Percentiles rank a stretch among this genome's conserved stretches.
These are phyloP conservation scores for Metrosideros polymorpha DNA, from an alignment of 441 rosid genomes.

Conservation along the genomic window DNA sequence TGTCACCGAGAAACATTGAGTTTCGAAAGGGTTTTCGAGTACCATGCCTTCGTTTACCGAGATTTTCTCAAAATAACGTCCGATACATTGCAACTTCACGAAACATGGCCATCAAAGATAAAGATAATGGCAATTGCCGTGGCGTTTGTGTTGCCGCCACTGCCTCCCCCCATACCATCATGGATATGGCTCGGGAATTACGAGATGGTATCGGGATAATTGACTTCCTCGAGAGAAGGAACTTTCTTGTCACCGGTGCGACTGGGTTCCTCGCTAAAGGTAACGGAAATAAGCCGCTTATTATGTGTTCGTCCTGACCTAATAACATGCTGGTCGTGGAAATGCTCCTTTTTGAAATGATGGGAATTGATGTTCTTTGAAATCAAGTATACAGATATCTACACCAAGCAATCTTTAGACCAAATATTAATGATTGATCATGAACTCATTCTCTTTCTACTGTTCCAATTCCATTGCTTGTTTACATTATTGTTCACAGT, in stretches of 20 bases:
- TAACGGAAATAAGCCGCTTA: neutral
- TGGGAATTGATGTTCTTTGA: neutral
- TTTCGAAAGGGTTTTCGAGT: too few relatives aligned
- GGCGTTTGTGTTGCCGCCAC: too few relatives aligned
- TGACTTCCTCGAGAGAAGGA: neutral
- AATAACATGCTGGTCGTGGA: too few relatives aligned
- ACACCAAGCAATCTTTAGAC: neutral
- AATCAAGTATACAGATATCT: neutral
- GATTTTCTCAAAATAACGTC: too few relatives aligned
- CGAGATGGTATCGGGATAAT: neutral
- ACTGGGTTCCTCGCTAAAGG: constrained; percentile 2
- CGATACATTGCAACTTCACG: too few relatives aligned
- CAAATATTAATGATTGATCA: neutral
- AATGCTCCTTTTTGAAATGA: too few relatives aligned
- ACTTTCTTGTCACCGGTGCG: neutral
- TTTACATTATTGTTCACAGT: neutral
- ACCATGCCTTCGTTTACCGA: too few relatives aligned
- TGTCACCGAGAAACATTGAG: too few relatives aligned
- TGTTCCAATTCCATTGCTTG: neutral
- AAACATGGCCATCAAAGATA: too few relatives aligned
- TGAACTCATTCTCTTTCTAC: neutral
- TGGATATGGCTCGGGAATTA: neutral
- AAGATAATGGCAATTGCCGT: too few relatives aligned
- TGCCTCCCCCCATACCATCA: too few relatives aligned
- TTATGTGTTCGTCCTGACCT: too few relatives aligned